Evolutionary conservation across 225 moss, liverwort and hornwort species (phyloP).

Genomic region (Asterella californica): DNA sequence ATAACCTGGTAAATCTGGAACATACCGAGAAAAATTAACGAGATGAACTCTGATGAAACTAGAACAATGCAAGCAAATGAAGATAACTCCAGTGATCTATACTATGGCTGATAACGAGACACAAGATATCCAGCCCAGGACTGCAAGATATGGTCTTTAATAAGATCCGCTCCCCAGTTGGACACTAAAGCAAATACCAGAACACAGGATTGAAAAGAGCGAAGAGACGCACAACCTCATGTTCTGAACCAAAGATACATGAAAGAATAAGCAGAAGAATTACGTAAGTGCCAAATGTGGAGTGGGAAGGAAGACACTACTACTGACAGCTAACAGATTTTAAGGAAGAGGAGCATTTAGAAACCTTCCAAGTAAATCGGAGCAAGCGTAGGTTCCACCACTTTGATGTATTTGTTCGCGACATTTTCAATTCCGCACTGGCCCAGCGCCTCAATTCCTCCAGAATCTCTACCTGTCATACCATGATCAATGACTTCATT

Average conservation of each 20-base stretch:
- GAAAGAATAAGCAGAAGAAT: neutral
- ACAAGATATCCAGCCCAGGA: neutral
- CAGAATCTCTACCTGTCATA: neutral
- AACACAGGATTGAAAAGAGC: neutral
- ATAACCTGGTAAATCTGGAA: slow-evolving; percentile 88
- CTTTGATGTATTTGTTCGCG: slow-evolving; percentile 58
- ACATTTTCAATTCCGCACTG: slow-evolving; percentile 24
- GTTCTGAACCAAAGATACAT: neutral
- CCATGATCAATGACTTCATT: neutral
- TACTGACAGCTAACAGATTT: neutral
- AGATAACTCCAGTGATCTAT: neutral
- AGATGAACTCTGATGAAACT: neutral
- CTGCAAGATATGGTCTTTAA: too few relatives aligned
- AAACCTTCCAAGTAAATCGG: slow-evolving; percentile 73
- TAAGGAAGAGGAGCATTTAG: neutral
- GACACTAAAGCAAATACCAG: neutral
- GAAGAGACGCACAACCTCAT: neutral
- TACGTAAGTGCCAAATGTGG: neutral
- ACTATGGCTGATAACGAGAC: neutral
- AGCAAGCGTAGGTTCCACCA: slow-evolving; percentile 79
- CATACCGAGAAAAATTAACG: neutral
- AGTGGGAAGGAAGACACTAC: neutral
- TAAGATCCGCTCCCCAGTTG: neutral
- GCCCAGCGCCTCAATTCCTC: neutral
- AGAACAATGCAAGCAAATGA: neutral